phyloP scores from a whole-genome alignment of 2,329 filamentous ascomycete species.

The Nemania sp. region DNA sequence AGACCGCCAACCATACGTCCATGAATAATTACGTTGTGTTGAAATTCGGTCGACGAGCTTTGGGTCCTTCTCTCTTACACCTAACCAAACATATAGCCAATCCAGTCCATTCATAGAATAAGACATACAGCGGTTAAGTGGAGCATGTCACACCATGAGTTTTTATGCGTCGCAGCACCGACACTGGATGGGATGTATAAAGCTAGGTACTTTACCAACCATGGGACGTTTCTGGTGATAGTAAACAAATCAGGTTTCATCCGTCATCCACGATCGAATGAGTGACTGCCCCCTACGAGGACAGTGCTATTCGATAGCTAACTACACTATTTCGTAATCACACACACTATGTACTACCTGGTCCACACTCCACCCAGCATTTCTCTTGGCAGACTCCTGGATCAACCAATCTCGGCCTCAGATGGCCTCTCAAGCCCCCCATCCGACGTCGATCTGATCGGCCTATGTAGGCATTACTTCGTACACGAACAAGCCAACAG shows the following conservation, averaged over 20 bases:
- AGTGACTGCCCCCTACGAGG: no score
- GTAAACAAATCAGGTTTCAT: slow-evolving; percentile 19
- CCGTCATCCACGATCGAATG: slow-evolving; percentile 14
- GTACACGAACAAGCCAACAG: not conserved
- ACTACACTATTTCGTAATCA: not conserved
- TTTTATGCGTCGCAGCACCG: not conserved
- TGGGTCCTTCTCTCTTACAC: no score
- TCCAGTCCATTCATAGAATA: no score
- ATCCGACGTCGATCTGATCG: slow-evolving; percentile 4
- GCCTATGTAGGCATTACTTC: slow-evolving; percentile 1
- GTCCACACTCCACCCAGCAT: slow-evolving; percentile 11
- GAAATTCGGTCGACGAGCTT: no score
- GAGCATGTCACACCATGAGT: not conserved
- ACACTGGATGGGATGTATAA: not conserved
- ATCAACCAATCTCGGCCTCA: slow-evolving; percentile 25
- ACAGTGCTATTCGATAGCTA: no score
- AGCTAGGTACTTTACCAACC: no score
- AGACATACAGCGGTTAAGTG: not conserved
- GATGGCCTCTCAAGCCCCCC: slow-evolving; percentile 16
- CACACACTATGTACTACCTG: not conserved
- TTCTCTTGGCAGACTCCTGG: slow-evolving; percentile 24
- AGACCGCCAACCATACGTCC: no score
- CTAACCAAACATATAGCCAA: no score
- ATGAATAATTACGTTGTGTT: no score
- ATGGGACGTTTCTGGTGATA: not conserved